Base-by-base conservation (phyloP, 2,329 filamentous ascomycete species). In the Drechslera avenae region DNA sequence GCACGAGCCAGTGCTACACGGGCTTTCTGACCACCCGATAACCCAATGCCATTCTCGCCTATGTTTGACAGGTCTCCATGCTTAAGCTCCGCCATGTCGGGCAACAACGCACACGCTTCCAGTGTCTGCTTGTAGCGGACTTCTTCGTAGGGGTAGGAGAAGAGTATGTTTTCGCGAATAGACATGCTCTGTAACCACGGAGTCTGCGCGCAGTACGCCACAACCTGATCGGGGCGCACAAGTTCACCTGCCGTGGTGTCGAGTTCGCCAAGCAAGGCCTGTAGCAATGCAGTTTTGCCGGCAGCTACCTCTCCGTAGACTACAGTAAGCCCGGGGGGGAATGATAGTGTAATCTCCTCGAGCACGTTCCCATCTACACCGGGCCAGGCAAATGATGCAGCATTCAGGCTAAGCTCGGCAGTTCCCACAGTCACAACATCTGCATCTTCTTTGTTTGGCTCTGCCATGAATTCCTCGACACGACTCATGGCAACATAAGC, bases 401-500 rank as follows among this genome's bases (percentile, higher is more conserved):
- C 74, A 2, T 80, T 75, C 39, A 95, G 77, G 33, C 81, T 64
- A 1, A 82, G 66, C 23, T 67, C 57, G 3, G 69, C 66, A 19
- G 67, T 68, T 39, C 70, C 73, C 37, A 67, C 73, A 10, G 68
- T 62, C 2, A 67, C 67, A 14, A 73, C 68, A 3, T 77, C 75
- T 3, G 72, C 70, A 21, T 82, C 79, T 23, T 84, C 82, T 60
- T 91, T 90, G 64, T 96, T 85, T 0, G 90, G 90, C 71, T 96
- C 91, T 0, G 79, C 77, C 90, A 96, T 95, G 74, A 95, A 96
- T 17, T 83, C 81, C 63, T 96, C 89, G 16, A 96, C 90, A 58
- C 91, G 86, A 7, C 83, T 84, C 56, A 96, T 84, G 0, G 91
- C 88, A 14, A 96, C 87, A n/a, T 83, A 86, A 0, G 91, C 89